Base-by-base conservation (phyloP, 768 basidiomycete genomes). In the Lactarius pseudohatsudake region DNA sequence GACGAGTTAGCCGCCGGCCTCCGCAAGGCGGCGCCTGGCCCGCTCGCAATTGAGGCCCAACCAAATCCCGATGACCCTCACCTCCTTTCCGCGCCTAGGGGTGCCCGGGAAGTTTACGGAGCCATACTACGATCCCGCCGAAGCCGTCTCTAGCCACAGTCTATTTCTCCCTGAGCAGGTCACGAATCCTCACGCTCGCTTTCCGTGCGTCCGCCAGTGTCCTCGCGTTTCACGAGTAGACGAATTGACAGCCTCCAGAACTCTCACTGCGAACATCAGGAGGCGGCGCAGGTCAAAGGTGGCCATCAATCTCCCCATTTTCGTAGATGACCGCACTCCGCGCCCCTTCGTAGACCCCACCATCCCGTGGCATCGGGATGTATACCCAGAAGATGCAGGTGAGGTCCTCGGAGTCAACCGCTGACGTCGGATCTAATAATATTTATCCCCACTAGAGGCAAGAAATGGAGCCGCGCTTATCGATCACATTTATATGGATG, bases 401-500 rank as follows among this genome's bases (percentile, higher is more conserved):
- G 66, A 71, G 84, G 36, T 30, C 41, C 28, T 60, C 47, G 45
- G 26, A 40, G 20, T 34, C 32, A 22, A 26, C 32, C 4, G 28
- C 70, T 61, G 69, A 55, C 30, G 62, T 10, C 34, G 34, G 34
- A 50, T 60, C 54, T 60, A 65, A 61, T 67, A 67, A 28, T 65
- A 64, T 62, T 40, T 40, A 43, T 58, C 26, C 15, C 34, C 58
- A 34, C 55, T 68, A 92, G 94, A 97, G 81, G 95, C 95, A 0
- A 92, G 88, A 77, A 83, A 87, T 68, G 95, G 96, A 2, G 94
- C 95, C 5, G 95, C 96, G 18, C 82, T 93, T 41, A 80, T 82
- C 38, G 88, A 96, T 75, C 96, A 98, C 76, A 92, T 99, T 69
- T 98, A 98, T 75, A 85, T 98, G 81, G 97, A 99, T 76, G 96